These are phyloP conservation scores for Trichoderma hamatum DNA, from an alignment of 2,329 filamentous ascomycete genomes.

Conservation along the genomic window DNA sequence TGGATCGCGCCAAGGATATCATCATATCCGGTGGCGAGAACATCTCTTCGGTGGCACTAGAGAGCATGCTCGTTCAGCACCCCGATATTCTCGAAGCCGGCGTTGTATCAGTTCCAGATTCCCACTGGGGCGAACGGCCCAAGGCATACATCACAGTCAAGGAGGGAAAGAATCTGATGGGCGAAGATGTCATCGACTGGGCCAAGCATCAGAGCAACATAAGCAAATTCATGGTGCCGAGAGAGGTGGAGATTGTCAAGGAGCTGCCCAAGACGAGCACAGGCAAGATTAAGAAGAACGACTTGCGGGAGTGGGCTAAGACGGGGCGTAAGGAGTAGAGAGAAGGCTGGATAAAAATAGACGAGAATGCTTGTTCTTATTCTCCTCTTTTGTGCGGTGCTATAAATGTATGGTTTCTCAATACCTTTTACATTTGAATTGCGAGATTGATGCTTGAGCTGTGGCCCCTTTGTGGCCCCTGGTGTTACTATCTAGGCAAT, in stretches of 20 bases:
- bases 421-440: too few species aligned
- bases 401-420: neutral
- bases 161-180: constrained; percentile 53
- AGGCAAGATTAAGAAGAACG: constrained; percentile 95
- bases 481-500: too few species aligned
- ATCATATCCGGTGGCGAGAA: constrained; percentile 98
- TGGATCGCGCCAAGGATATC: constrained; percentile 95
- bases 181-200: constrained; percentile 78
- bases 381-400: neutral
- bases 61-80: constrained; percentile 86
- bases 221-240: constrained; percentile 84
- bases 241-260: constrained; percentile 73
- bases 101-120: constrained; percentile 83
- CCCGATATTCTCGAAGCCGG: constrained; percentile 89
- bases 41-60: constrained; percentile 90
- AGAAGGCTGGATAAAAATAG: neutral
- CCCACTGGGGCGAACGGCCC: constrained; percentile 93
- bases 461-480: too few species aligned
- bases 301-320: constrained; percentile 79
- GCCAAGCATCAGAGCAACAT: constrained; percentile 79
- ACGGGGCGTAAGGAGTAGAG: constrained; percentile 31
- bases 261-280: constrained; percentile 97
- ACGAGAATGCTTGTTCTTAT: neutral
- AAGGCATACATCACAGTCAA: constrained; percentile 90
- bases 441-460: too few species aligned